Base-by-base conservation (phyloP, 768 basidiomycete genomes). In the Hydnum rufescens region DNA sequence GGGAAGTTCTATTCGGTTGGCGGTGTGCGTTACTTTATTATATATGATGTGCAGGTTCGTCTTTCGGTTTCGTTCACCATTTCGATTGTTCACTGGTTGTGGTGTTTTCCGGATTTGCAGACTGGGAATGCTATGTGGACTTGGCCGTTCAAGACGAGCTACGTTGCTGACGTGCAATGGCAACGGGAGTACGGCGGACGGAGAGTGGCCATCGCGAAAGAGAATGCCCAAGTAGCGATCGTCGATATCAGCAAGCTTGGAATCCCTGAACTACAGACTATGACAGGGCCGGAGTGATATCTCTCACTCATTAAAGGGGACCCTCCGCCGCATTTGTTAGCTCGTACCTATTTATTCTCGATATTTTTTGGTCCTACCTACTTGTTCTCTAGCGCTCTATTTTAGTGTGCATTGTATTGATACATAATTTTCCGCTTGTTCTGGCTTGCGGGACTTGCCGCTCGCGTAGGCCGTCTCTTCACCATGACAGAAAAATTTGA, bases 401-500 rank as follows among this genome's bases (percentile, higher is more conserved):
- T n/a, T n/a, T n/a, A n/a, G n/a, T n/a, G n/a, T n/a, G n/a, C n/a
- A n/a, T n/a, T n/a, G n/a, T n/a, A n/a, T n/a, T n/a, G n/a, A n/a
- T n/a, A n/a, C n/a, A n/a, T n/a, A n/a, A n/a, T n/a, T n/a, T n/a
- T n/a, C n/a, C n/a, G n/a, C n/a, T n/a, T n/a, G n/a, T n/a, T n/a
- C n/a, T n/a, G n/a, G n/a, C n/a, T n/a, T n/a, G n/a, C n/a, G n/a
- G n/a, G n/a, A n/a, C n/a, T n/a, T n/a, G n/a, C n/a, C n/a, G n/a
- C n/a, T n/a, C n/a, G n/a, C n/a, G n/a, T n/a, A n/a, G n/a, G n/a
- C n/a, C n/a, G n/a, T n/a, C n/a, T n/a, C n/a, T n/a, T 22, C 22
- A 22, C 22, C 22, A 39, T 39, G 36, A 22, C 36, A 13, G 36
- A 39, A 39, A 39, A 78, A 63, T 80, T 87, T 55, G 83, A 88